Conservation (phyloP, 1,139 yeast species). For the Nakaseomyces uthaithaninus region DNA sequence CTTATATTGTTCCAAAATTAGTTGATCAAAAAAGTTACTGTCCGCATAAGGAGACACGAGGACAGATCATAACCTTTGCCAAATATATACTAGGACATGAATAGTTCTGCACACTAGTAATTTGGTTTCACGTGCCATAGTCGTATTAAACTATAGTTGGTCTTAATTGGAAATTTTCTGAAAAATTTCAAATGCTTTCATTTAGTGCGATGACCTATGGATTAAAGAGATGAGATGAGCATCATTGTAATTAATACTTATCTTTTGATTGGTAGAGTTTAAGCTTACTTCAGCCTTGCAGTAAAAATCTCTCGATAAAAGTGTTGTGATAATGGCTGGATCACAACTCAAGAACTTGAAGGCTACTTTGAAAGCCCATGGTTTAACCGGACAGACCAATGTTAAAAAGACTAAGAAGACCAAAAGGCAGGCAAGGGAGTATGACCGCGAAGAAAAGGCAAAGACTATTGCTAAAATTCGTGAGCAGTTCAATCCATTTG, state of each 20-base stretch:
- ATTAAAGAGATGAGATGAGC: neutral
- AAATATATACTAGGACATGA: too few relatives aligned
- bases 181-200: constrained; percentile 1
- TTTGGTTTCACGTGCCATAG: too few relatives aligned
- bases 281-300: too few relatives aligned
- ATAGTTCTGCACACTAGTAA: too few relatives aligned
- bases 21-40: too few relatives aligned
- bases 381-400: constrained; percentile 76
- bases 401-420: constrained; percentile 42
- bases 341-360: constrained; percentile 80
- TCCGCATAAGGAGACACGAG: neutral
- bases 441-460: constrained; percentile 58
- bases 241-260: too few relatives aligned
- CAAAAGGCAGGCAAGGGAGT: constrained; percentile 52
- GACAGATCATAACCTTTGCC: neutral
- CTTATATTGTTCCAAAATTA: too few relatives aligned
- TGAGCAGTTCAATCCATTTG: constrained; percentile 84
- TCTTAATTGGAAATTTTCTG: neutral
- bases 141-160: neutral
- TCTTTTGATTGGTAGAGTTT: too few relatives aligned
- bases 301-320: too few relatives aligned
- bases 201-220: constrained; percentile 3
- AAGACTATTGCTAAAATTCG: constrained; percentile 55
- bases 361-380: constrained; percentile 66
- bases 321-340: constrained; percentile 86